These are phyloP conservation scores for Candida insectorum DNA, from an alignment of 805 yeast species.

Conservation along the genomic window DNA sequence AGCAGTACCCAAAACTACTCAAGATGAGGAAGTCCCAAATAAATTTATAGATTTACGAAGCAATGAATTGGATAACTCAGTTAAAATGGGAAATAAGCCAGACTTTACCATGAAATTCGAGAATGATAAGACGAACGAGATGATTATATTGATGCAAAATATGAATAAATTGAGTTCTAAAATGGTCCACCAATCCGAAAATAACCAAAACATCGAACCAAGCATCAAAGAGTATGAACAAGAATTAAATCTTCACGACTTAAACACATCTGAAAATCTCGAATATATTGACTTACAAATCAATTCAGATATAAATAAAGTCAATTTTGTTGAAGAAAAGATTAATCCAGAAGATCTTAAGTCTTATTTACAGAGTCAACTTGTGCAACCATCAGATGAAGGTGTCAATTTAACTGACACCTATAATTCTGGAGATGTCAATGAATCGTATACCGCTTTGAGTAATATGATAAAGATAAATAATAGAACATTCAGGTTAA, in stretches of 20 bases:
- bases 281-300: slow-evolving; percentile 31
- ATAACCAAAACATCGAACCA: slow-evolving; percentile 2
- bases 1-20: slow-evolving; percentile 37
- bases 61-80: slow-evolving; percentile 77
- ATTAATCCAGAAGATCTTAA: neutral
- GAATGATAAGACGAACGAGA: slow-evolving; percentile 37
- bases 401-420: slow-evolving; percentile 20
- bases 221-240: slow-evolving; percentile 18
- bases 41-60: slow-evolving; percentile 77
- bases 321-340: neutral
- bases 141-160: slow-evolving; percentile 73
- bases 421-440: slow-evolving; percentile 28
- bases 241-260: slow-evolving; percentile 35
- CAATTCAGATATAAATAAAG: slow-evolving; percentile 15
- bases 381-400: slow-evolving; percentile 12
- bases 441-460: slow-evolving; percentile 29
- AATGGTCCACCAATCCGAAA: slow-evolving; percentile 46
- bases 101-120: slow-evolving; percentile 79
- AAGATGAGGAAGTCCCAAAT: slow-evolving; percentile 42
- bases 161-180: slow-evolving; percentile 86
- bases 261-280: slow-evolving; percentile 29
- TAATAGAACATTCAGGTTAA: slow-evolving; percentile 26
- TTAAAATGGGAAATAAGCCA: slow-evolving; percentile 72
- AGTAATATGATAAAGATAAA: slow-evolving; percentile 31
- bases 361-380: slow-evolving; percentile 2